Base-by-base conservation (phyloP, 1,139 yeast species). In the Diutina scorzettiae region DNA sequence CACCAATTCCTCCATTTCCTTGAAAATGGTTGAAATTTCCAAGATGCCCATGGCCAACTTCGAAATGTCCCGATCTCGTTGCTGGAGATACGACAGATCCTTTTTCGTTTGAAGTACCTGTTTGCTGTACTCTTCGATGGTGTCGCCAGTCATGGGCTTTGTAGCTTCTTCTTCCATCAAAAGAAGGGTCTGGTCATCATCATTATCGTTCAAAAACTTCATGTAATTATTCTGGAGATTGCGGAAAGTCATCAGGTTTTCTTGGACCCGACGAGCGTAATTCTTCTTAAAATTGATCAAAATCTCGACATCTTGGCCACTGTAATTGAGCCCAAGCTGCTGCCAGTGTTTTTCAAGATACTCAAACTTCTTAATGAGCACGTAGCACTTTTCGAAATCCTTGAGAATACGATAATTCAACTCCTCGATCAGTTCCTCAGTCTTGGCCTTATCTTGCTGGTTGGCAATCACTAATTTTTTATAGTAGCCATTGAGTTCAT, bases 41-140 rank as follows among this genome's bases (percentile, higher is more conserved):
- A 91, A 65, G 37, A 91, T 94, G 39, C 96, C 96, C 69, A 85
- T 86, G 3, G 98, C 97, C 44, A 93, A 71, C 51, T 81, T 82
- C 24, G 83, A 81, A 41, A 93, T 91, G 54, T 91, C 98, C 43
- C 77, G 73, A 55, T 91, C 98, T 45, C 98, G 69, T 50, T 82
- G 87, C 44, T 78, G 72, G 34, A 84, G 62, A 45, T 66, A 59
- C 42, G 66, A 64, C 43, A 70, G 69, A 46, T 69, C 74, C 28
- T 69, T 63, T 41, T 78, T 78, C 37, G 66, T 43, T 46, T 64
- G 66, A n/a, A 66, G 52, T 5, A 63, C 62, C 46, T 64, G 69
- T 44, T 58, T 61, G 8, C 69, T 63, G 51, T 65, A 66, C 43
- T 61, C 56, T 46, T 57, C 82, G 33, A 71, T 65, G 42, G 60